phyloP scores from a whole-genome alignment of 768 basidiomycete genomes.

The Xerocomellus chrysenteron region DNA sequence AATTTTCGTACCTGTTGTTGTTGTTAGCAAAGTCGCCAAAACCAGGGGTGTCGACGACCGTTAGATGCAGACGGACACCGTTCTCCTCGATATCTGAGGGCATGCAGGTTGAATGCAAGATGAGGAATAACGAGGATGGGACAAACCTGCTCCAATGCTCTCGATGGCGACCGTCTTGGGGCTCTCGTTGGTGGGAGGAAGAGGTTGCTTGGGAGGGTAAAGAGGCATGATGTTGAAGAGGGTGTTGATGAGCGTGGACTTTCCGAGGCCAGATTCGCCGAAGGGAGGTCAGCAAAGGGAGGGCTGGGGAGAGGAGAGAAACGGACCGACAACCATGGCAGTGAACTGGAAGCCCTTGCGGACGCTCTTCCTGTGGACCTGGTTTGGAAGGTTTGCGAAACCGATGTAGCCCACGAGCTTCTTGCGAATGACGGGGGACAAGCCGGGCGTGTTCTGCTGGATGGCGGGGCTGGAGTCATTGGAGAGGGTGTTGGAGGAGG shows the following conservation, averaged over 20 bases:
- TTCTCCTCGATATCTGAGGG: conserved; percentile 95
- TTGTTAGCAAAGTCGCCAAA: conserved; percentile 99
- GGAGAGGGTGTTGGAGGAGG: conserved; percentile 53
- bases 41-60: conserved; percentile 99
- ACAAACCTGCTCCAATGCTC: conserved; percentile 93
- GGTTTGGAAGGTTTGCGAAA: conserved; percentile 98
- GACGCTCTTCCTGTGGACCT: conserved; percentile 97
- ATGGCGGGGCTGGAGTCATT: conserved; percentile 69
- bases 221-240: conserved; percentile 91
- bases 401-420: conserved; percentile 95
- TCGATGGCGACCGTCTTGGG: conserved; percentile 96
- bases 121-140: not conserved
- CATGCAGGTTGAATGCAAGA: conserved; percentile 14
- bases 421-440: conserved; percentile 63
- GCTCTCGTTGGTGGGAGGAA: conserved; percentile 80
- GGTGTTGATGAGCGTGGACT: conserved; percentile 98
- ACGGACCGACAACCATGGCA: conserved; percentile 96
- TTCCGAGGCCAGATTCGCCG: conserved; percentile 97
- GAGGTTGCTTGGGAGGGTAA: conserved; percentile 84
- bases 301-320: conserved; percentile 1
- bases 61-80: conserved; percentile 91
- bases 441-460: conserved; percentile 30
- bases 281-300: conserved; percentile 6
- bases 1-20: conserved; percentile 75
- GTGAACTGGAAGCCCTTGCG: conserved; percentile 99